Conservation (phyloP, 2,329 filamentous ascomycete genomes). For the Pseudopithomyces chartarum region DNA sequence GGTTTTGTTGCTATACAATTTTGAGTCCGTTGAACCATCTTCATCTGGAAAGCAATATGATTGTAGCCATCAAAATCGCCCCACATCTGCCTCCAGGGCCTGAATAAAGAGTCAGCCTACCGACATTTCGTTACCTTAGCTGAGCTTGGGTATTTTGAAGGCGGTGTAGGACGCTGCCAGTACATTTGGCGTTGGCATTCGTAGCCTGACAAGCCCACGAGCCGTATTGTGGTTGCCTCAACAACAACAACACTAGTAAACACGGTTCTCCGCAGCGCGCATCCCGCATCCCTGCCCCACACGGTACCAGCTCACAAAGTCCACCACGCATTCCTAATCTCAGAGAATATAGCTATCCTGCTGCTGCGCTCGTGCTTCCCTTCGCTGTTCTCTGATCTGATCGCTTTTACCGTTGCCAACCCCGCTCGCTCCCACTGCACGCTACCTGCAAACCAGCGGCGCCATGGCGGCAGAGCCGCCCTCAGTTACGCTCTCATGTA, state of each 20-base stretch:
- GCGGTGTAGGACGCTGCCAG: no score
- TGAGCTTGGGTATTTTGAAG: no score
- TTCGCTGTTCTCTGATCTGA: neutral
- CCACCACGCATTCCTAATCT: neutral
- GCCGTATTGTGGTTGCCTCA: neutral
- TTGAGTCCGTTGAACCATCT: no score
- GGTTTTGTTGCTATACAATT: no score
- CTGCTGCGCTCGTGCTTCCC: neutral
- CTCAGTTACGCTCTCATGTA: conserved; percentile 71
- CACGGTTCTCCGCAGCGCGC: conserved; percentile 3
- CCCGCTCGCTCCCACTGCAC: conserved; percentile 26
- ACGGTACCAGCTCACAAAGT: neutral
- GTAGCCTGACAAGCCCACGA: neutral
- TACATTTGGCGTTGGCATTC: neutral
- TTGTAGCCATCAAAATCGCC: no score
- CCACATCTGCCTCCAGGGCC: no score
- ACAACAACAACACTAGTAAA: neutral
- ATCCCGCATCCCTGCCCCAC: conserved; percentile 4
- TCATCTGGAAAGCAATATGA: no score
- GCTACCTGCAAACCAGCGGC: conserved; percentile 30
- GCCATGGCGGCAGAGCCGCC: conserved; percentile 66
- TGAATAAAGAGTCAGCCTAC: no score
- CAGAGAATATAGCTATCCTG: neutral
- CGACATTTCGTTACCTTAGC: no score
- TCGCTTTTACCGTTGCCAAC: conserved; percentile 10